Evolutionary conservation across 2,329 filamentous ascomycete genomes (phyloP), one percentile per base, ranked within the genome.

Genomic region (Mariannaea elegans): DNA sequence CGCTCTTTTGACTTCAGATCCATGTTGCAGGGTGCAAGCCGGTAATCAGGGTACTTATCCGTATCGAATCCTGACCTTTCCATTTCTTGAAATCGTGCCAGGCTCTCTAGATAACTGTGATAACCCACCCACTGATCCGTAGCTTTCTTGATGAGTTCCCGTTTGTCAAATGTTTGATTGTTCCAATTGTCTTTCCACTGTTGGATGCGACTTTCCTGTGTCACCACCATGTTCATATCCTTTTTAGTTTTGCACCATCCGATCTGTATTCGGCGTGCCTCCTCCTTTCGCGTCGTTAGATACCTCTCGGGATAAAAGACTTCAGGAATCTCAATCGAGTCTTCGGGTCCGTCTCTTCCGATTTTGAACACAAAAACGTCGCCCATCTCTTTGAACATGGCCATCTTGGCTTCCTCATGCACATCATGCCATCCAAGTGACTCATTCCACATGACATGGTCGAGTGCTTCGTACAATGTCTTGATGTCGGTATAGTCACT

Each of bases 251-350:
- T 67, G 34, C 69, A 70, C 73, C 71, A 76, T 1, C 69, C 76
- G 12, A 61, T 58, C 59, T 81, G 80, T 39, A 85, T 82, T 7
- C 77, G 75, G 8, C 78, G 62, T 13, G 83, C 81, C 51, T 82
- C 79, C 10, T 81, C 74, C 54, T 79, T 80, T 13, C 80, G 78
- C 10, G 66, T 72, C 46, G 76, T 73, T 50, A 84, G 71, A 57
- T 86, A 87, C n/a, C 78, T 80, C 69, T 87, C 84, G 1, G 82
- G 80, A 64, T 84, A 86, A 61, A 85, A 80, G 12, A 80, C 72
- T 39, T 75, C 72, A 6, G 84, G 84, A 31, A 87, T 80, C 3
- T 85, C 81, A 39, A 85, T 75, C 3, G 76, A 76, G 42, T 78
- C 78, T 7, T 73, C 68, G 4, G 80, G 74, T 2, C 79, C 80